Percentiles rank a stretch among this genome's conserved stretches.
These are phyloP conservation scores for Rhizomucor pusillus DNA, from an alignment of 371 early-diverging fungal species.

Conservation along the genomic window DNA sequence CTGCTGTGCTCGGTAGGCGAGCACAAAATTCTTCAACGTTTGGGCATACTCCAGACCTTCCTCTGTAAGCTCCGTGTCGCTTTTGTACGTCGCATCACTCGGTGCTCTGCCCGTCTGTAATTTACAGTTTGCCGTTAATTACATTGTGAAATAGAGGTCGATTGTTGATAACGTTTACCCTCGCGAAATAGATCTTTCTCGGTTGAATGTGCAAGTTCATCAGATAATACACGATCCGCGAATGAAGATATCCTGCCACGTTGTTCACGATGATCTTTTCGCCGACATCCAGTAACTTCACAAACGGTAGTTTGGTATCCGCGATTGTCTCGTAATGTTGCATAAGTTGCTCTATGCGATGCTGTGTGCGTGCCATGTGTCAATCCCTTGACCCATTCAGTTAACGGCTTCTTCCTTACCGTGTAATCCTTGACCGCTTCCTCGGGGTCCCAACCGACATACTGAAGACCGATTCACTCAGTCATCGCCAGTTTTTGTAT, in stretches of 20 bases:
- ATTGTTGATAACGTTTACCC: slow-evolving; percentile 50
- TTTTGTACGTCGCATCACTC: slow-evolving; percentile 38
- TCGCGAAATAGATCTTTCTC: slow-evolving; percentile 89
- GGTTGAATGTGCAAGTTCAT: slow-evolving; percentile 97
- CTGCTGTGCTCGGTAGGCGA: slow-evolving; percentile 41
- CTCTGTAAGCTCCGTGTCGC: slow-evolving; percentile 53
- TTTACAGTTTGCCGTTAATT: too few species aligned
- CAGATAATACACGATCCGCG: slow-evolving; percentile 91
- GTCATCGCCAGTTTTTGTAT: too few species aligned
- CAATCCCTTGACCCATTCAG: too few species aligned
- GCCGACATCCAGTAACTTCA: slow-evolving; percentile 91
- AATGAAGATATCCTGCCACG: slow-evolving; percentile 77
- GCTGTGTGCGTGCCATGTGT: slow-evolving; percentile 32
- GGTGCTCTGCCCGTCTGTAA: slow-evolving; percentile 48
- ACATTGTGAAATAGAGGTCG: too few species aligned
- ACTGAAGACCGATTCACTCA: not conserved
- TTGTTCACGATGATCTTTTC: slow-evolving; percentile 86
- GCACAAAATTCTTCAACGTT: slow-evolving; percentile 54
- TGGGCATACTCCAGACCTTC: slow-evolving; percentile 63
- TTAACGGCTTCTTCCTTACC: slow-evolving; percentile 19
- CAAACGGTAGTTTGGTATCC: slow-evolving; percentile 62
- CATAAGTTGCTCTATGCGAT: slow-evolving; percentile 80
- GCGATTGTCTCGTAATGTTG: slow-evolving; percentile 79
- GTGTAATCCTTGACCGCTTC: slow-evolving; percentile 85
- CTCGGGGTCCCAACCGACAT: slow-evolving; percentile 52